Percentiles rank a stretch among this genome's conserved stretches.
phyloP scores from a whole-genome alignment of 2,329 filamentous ascomycete genomes.

The Tolypocladium amazonense region DNA sequence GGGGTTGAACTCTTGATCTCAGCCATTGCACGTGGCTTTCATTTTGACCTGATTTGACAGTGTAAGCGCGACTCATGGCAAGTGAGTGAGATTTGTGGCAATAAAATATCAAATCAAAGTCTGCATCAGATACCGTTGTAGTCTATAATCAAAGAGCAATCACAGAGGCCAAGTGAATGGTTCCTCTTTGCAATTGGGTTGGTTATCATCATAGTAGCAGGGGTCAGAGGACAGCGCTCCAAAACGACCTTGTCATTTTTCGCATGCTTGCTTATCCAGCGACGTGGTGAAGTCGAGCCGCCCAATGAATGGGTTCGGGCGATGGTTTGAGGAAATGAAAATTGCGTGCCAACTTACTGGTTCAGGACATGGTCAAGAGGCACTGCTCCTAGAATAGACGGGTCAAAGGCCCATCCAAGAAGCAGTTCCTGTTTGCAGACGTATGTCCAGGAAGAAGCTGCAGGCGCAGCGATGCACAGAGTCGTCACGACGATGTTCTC shows the following conservation, averaged over 20 bases:
- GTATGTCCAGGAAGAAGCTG: background rate
- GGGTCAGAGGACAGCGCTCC: background rate
- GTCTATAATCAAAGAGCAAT: conserved; percentile 62
- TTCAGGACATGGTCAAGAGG: conserved; percentile 19
- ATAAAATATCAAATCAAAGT: conserved; percentile 9
- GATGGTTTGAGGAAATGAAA: conserved; percentile 1
- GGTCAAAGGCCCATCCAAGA: background rate
- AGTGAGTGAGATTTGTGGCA: background rate
- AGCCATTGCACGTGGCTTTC: conserved; percentile 32
- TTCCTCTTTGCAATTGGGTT: conserved; percentile 45
- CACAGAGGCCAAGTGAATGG: conserved; percentile 51
- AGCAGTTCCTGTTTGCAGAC: background rate
- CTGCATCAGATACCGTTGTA: conserved; percentile 94
- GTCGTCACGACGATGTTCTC: background rate
- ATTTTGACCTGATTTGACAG: conserved; percentile 30
- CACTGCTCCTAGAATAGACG: conserved; percentile 2
- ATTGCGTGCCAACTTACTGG: conserved; percentile 12
- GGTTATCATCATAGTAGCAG: conserved; percentile 49
- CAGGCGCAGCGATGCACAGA: background rate
- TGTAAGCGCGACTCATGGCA: background rate
- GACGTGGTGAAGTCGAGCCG: background rate
- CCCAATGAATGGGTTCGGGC: background rate
- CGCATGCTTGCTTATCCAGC: background rate
- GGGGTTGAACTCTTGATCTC: conserved; percentile 20
- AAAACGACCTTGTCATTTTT: background rate